A percentile compares a stretch with the other conserved stretches of the same genome.
Conservation (phyloP, 176 grass and related monocot species). For the Rhynchospora tenuis region DNA sequence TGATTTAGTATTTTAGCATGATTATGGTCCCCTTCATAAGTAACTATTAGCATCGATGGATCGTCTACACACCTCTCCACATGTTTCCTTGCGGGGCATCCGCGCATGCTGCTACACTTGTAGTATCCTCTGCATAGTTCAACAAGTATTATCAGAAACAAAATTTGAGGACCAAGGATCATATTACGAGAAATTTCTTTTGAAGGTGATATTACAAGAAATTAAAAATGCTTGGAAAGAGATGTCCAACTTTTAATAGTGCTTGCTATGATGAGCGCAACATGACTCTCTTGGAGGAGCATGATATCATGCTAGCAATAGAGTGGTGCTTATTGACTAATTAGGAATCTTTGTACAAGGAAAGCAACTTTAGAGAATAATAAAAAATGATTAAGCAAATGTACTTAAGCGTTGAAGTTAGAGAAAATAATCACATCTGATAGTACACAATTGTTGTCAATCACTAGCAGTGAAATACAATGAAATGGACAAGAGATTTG, state of each 20-base stretch:
- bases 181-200: neutral
- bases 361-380: neutral
- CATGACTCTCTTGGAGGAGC: neutral
- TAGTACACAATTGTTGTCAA: neutral
- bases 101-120: slow-evolving; percentile 82
- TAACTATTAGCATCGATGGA: slow-evolving; percentile 69
- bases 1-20: slow-evolving; percentile 40
- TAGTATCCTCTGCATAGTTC: slow-evolving; percentile 75
- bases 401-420: neutral
- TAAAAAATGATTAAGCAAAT: neutral
- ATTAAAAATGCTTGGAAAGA: neutral
- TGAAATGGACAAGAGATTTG: neutral
- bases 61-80: slow-evolving; percentile 78
- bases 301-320: neutral
- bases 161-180: neutral
- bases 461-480: neutral
- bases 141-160: neutral
- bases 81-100: slow-evolving; percentile 79
- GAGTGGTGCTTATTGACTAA: neutral
- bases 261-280: slow-evolving; percentile 33
- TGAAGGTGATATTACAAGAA: neutral
- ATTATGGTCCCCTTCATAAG: slow-evolving; percentile 80
- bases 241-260: slow-evolving; percentile 15
- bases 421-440: neutral
- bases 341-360: neutral